Percentiles rank a stretch among this genome's conserved stretches.
Conservation (phyloP, 495 filamentous ascomycete species). For the Aspergillus homomorphus region DNA sequence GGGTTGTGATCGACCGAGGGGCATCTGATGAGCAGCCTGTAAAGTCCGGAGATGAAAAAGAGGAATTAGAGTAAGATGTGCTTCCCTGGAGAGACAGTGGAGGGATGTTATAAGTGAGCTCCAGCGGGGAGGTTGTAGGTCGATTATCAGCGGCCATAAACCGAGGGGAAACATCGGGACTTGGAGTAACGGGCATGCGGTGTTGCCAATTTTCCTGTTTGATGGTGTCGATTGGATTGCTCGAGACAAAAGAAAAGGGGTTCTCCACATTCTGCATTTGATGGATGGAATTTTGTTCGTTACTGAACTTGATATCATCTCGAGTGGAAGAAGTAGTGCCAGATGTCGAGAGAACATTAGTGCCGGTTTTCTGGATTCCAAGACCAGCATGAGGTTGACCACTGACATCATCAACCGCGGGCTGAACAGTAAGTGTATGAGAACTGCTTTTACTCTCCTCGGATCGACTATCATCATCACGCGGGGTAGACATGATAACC, state of each 20-base stretch:
- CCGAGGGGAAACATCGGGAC: constrained; percentile 44
- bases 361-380: constrained; percentile 46
- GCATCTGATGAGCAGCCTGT: constrained; percentile 49
- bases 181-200: constrained; percentile 27
- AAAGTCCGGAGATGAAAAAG: constrained; percentile 51
- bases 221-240: constrained; percentile 28
- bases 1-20: constrained; percentile 55
- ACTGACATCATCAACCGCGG: constrained; percentile 28
- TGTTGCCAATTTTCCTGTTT: constrained; percentile 32
- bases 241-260: constrained; percentile 22
- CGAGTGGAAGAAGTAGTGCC: neutral
- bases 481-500: constrained; percentile 1
- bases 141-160: constrained; percentile 46
- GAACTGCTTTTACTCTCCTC: constrained; percentile 36
- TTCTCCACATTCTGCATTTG: constrained; percentile 22
- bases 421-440: constrained; percentile 37
- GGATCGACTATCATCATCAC: constrained; percentile 31
- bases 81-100: constrained; percentile 44
- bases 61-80: constrained; percentile 41
- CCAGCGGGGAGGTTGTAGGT: constrained; percentile 50
- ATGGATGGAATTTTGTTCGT: constrained; percentile 8
- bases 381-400: constrained; percentile 32
- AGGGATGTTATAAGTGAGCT: constrained; percentile 48
- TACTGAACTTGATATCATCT: constrained; percentile 3
- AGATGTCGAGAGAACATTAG: neutral